Evolutionary conservation across 1,139 yeast species (phyloP).

Genomic region (Yamadazyma spencermartinsiae): DNA sequence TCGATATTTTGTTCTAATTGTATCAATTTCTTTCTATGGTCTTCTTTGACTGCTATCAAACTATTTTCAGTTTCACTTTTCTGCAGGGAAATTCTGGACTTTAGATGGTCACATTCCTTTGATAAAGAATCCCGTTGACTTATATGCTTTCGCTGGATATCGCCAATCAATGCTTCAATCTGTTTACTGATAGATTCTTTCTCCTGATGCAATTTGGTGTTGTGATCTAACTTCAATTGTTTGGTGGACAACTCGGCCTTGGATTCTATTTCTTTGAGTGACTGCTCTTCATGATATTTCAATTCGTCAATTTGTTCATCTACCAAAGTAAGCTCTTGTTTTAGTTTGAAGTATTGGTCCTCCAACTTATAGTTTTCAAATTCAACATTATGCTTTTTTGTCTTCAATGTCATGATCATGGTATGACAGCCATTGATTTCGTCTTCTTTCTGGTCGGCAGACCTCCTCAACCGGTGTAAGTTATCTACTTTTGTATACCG

Average conservation of each 20-base stretch:
- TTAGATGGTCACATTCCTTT: slow-evolving; percentile 8
- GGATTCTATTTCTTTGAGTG: slow-evolving; percentile 29
- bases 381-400: slow-evolving; percentile 37
- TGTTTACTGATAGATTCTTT: slow-evolving; percentile 35
- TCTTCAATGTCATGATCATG: slow-evolving; percentile 32
- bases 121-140: slow-evolving; percentile 6
- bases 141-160: slow-evolving; percentile 11
- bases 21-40: slow-evolving; percentile 22
- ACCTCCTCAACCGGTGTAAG: slow-evolving; percentile 11
- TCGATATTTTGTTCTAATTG: slow-evolving; percentile 23
- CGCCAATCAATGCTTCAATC: slow-evolving; percentile 34
- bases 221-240: slow-evolving; percentile 35
- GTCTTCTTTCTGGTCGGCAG: slow-evolving; percentile 13
- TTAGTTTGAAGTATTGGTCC: slow-evolving; percentile 27
- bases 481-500: slow-evolving; percentile 15
- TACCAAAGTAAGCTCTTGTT: slow-evolving; percentile 19
- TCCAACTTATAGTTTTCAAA: slow-evolving; percentile 41
- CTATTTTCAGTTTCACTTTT: slow-evolving; percentile 19
- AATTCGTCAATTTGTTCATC: slow-evolving; percentile 33
- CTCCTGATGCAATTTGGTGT: slow-evolving; percentile 33
- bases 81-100: slow-evolving; percentile 2
- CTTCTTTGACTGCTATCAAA: slow-evolving; percentile 25
- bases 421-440: slow-evolving; percentile 19
- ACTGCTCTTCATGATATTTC: slow-evolving; percentile 25
- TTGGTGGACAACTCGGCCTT: slow-evolving; percentile 36